phyloP scores from a whole-genome alignment of 2,329 filamentous ascomycete genomes.

The Curvularia hawaiiensis region DNA sequence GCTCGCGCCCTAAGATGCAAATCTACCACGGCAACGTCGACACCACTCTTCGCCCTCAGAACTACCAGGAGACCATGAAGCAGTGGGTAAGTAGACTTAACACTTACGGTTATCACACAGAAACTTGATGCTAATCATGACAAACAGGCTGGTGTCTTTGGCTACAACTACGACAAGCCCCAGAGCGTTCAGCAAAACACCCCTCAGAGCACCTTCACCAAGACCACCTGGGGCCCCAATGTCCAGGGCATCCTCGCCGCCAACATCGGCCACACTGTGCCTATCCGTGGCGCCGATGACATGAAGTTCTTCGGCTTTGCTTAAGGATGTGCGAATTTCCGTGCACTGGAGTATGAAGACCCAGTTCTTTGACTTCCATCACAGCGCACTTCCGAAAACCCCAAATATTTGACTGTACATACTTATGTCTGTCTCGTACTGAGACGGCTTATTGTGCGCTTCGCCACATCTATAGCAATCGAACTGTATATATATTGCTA shows the following conservation, averaged over 20 bases:
- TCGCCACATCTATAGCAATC: background rate
- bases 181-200: conserved; percentile 35
- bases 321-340: background rate
- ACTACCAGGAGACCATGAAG: conserved; percentile 60
- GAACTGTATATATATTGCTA: background rate
- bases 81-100: conserved; percentile 29
- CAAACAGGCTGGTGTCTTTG: conserved; percentile 33
- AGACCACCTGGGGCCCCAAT: conserved; percentile 35
- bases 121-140: background rate
- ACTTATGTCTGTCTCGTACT: background rate
- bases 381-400: background rate
- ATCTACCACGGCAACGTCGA: conserved; percentile 63
- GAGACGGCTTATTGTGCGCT: background rate
- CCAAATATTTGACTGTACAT: background rate
- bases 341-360: background rate
- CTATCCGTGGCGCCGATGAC: conserved; percentile 40
- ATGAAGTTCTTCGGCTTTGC: conserved; percentile 45
- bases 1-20: conserved; percentile 60
- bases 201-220: conserved; percentile 42
- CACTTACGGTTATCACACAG: background rate
- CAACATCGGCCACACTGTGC: conserved; percentile 44
- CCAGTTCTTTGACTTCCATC: background rate
- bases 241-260: conserved; percentile 45
- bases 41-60: conserved; percentile 56
- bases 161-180: conserved; percentile 41